A percentile compares a stretch with the other conserved stretches of the same genome.
These are phyloP conservation scores for Leccinum arenicola DNA, from an alignment of 768 basidiomycete genomes.

Conservation along the genomic window DNA sequence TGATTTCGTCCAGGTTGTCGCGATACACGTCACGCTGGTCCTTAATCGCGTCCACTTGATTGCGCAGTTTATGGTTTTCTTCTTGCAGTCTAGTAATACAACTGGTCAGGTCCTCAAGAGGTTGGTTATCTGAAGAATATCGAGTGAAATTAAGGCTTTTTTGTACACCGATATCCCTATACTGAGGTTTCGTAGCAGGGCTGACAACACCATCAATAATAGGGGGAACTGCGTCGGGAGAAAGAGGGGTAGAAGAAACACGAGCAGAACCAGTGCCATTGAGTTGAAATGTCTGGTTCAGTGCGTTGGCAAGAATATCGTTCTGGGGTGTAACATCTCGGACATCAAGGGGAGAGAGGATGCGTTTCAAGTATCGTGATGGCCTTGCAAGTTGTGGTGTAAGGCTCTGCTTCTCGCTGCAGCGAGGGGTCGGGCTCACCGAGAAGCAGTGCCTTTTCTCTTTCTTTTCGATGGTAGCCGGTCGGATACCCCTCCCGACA, in stretches of 20 bases:
- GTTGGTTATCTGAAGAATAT: background rate
- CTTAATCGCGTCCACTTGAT: slow-evolving; percentile 6
- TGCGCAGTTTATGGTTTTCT: slow-evolving; percentile 13
- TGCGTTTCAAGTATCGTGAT: slow-evolving; percentile 3
- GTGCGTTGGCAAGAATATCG: slow-evolving; percentile 22
- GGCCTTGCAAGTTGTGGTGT: slow-evolving; percentile 26
- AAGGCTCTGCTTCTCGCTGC: slow-evolving; percentile 28
- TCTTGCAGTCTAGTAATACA: slow-evolving; percentile 20
- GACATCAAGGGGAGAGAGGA: background rate
- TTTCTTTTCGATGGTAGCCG: slow-evolving; percentile 14
- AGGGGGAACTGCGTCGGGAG: slow-evolving; percentile 1
- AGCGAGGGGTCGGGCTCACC: slow-evolving; percentile 32
- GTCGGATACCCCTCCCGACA: background rate
- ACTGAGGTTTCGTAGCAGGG: slow-evolving; percentile 5
- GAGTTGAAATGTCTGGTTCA: slow-evolving; percentile 27
- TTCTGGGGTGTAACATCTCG: background rate
- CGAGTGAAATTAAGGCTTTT: slow-evolving; percentile 23
- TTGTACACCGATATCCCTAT: slow-evolving; percentile 26
- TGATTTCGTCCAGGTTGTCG: slow-evolving; percentile 13
- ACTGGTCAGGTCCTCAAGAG: slow-evolving; percentile 4
- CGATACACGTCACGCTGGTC: slow-evolving; percentile 6
- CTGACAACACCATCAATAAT: background rate
- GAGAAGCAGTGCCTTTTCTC: slow-evolving; percentile 28
- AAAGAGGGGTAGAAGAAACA: slow-evolving; percentile 7
- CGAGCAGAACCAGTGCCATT: slow-evolving; percentile 17